A percentile compares a stretch with the other conserved stretches of the same genome.
These are phyloP conservation scores for Blepharisma japonicum DNA, from an alignment of 73 alveolate genomes.

Conservation along the genomic window DNA sequence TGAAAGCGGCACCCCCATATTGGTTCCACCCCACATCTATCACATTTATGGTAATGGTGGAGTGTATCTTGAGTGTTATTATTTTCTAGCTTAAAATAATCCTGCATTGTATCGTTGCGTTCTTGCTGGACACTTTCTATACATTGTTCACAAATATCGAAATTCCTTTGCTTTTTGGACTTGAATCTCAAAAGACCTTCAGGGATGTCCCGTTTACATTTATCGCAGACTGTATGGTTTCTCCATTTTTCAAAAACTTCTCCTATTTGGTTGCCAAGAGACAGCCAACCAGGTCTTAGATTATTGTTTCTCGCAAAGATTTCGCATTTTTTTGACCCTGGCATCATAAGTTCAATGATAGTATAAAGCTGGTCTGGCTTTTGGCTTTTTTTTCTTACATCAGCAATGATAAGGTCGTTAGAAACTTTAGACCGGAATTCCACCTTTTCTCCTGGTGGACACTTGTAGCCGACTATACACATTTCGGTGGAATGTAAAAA, in stretches of 20 bases:
- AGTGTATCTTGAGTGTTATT: constrained; percentile 65
- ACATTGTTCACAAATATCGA: constrained; percentile 70
- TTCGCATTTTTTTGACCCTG: constrained; percentile 79
- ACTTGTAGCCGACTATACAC: constrained; percentile 70
- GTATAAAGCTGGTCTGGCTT: constrained; percentile 82
- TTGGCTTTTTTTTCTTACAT: constrained; percentile 75
- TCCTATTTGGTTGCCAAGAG: constrained; percentile 83
- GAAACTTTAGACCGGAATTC: constrained; percentile 68
- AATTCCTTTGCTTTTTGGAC: constrained; percentile 58
- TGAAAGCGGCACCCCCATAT: constrained; percentile 86
- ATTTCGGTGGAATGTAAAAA: constrained; percentile 76
- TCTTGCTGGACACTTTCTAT: constrained; percentile 23
- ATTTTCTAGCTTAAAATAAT: constrained; percentile 55
- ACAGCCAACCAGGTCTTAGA: constrained; percentile 81
- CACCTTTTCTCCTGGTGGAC: constrained; percentile 62
- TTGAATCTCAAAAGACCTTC: constrained; percentile 65
- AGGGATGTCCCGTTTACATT: constrained; percentile 42
- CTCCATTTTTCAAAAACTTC: constrained; percentile 76
- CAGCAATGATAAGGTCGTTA: constrained; percentile 68
- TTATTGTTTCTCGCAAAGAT: constrained; percentile 86
- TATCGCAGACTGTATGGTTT: constrained; percentile 65
- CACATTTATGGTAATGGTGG: constrained; percentile 83
- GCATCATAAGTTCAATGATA: constrained; percentile 77
- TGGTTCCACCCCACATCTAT: constrained; percentile 79
- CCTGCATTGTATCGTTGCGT: constrained; percentile 31